phyloP scores from a whole-genome alignment of 495 filamentous ascomycete genomes.

The Sphaerosporella brunnea region DNA sequence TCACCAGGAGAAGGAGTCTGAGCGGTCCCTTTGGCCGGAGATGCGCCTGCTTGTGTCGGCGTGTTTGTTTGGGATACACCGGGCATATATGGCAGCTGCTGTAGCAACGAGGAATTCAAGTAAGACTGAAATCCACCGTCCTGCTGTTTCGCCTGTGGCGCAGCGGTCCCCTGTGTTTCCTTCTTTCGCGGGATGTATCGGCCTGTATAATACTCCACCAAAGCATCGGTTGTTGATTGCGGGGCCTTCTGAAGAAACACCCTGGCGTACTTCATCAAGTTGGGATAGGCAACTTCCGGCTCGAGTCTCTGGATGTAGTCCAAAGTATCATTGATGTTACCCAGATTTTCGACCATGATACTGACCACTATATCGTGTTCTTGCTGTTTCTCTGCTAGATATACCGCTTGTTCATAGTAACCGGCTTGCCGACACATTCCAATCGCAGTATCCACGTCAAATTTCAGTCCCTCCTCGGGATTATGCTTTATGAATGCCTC shows the following conservation, averaged over 20 bases:
- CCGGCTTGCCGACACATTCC: constrained; percentile 94
- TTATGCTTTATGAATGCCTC: constrained; percentile 74
- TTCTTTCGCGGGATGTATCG: constrained; percentile 52
- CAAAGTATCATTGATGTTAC: constrained; percentile 69
- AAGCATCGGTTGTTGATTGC: constrained; percentile 58
- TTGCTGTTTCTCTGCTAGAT: constrained; percentile 80
- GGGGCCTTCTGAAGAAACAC: constrained; percentile 76
- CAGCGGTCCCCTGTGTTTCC: constrained; percentile 32
- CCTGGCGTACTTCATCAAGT: constrained; percentile 86
- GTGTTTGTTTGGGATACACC: constrained; percentile 33
- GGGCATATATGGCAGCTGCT: constrained; percentile 53
- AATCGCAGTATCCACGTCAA: constrained; percentile 93
- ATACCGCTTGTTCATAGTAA: constrained; percentile 94
- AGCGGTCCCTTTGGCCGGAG: constrained; percentile 15
- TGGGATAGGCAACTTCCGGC: constrained; percentile 69
- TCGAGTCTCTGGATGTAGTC: constrained; percentile 80
- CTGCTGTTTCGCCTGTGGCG: constrained; percentile 14
- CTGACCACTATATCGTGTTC: constrained; percentile 89
- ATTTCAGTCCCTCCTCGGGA: constrained; percentile 81
- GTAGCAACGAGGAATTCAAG: constrained; percentile 20
- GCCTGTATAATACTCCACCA: constrained; percentile 86
- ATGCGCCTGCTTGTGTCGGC: constrained; percentile 28
- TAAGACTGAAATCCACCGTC: constrained; percentile 23
- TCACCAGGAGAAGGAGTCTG: constrained; percentile 26
- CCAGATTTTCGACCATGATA: constrained; percentile 87